These are phyloP conservation scores for Oryza australiensis DNA, from an alignment of 176 grass and related monocot genomes.

Conservation along the genomic window DNA sequence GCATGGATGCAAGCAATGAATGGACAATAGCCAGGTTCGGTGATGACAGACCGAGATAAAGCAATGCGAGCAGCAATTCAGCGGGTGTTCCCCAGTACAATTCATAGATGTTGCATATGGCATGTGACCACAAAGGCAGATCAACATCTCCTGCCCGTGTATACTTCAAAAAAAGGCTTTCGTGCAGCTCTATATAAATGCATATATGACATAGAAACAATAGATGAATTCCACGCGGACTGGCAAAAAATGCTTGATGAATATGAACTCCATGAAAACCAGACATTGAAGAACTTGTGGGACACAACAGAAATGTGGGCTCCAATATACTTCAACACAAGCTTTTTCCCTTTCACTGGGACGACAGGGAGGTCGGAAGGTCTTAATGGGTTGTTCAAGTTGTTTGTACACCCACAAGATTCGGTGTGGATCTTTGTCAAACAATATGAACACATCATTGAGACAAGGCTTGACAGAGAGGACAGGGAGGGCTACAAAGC, in stretches of 20 bases:
- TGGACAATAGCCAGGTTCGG: too few species aligned
- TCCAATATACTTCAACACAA: background rate
- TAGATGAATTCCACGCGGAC: background rate
- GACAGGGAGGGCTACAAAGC: background rate
- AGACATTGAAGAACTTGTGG: background rate
- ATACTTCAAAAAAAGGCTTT: background rate
- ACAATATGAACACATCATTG: background rate
- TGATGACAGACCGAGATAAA: background rate
- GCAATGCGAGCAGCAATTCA: background rate
- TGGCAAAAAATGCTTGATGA: background rate
- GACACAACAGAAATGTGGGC: background rate
- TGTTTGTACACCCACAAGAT: background rate
- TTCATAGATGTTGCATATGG: background rate
- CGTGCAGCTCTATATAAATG: background rate
- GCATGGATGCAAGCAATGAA: background rate
- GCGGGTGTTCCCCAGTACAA: fast-evolving
- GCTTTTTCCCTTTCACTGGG: background rate
- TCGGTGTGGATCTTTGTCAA: background rate
- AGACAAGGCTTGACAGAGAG: background rate
- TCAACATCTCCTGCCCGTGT: background rate
- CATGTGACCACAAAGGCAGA: background rate
- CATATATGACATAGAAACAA: background rate
- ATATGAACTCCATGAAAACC: background rate
- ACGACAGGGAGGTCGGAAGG: background rate
- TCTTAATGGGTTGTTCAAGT: background rate